Evolutionary conservation across 768 basidiomycete genomes (phyloP), one percentile per base, ranked within the genome.

Genomic region (Russula compacta): DNA sequence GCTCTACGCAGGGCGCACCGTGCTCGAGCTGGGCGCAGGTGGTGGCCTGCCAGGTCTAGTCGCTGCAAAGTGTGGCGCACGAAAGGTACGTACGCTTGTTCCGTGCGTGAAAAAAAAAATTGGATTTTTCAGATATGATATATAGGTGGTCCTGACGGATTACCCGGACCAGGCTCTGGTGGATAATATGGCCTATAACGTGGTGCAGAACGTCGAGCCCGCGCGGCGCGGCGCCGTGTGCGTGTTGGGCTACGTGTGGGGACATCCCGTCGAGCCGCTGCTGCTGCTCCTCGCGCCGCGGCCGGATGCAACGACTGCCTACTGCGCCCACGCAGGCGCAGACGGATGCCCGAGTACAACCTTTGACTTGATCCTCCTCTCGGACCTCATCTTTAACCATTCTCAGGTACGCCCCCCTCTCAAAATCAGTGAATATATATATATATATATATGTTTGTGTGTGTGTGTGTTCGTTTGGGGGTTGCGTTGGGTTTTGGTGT

Each of bases 361-460:
- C 10, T 98, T 91, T 68, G 84, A 95, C 67, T 69, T 95, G 21
- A 79, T 98, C 56, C 84, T 98, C 62, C 77, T 98, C 58, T 95
- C 92, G 1, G 95, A 98, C 73, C 82, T 98, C 38, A 82, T 98
- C 38, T 97, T 95, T 73, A 97, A 95, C 67, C 94, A 95, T 67
- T 93, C 93, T 1, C 92, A 95, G 76, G 92, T 87, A 63, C 39
- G 76, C 60, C 29, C 7, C 32, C 32, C 29, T 32, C 17, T 24
- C 4, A 6, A 24, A 29, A 24, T 48, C 21, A 3, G 29, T 48
- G 12, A 47, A 47, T 12, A 14, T 7, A 46, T 24, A 9, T n/a
- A 43, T 7, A 32, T 40, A 21, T 2, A 55, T 11, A 2, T 17
- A 6, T 29, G 38, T 36, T 33, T 15, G 40, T 24, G 38, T 15